Base-by-base conservation (phyloP, 2,329 filamentous ascomycete genomes). In the Dendryphion nanum region DNA sequence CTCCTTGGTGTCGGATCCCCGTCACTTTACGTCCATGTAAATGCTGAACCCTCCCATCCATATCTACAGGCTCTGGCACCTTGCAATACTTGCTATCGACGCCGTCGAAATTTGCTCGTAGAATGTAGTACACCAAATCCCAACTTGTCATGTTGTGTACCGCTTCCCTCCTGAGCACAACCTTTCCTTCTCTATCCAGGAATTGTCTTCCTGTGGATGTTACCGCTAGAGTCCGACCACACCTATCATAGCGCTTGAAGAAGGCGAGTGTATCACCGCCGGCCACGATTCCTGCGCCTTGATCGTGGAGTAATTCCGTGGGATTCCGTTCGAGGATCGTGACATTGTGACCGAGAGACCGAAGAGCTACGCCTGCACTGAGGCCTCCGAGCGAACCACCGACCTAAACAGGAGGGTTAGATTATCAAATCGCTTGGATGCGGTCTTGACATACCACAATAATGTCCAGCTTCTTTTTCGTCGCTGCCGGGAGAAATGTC, bases 111-210 rank as follows among this genome's bases (percentile, higher is more conserved):
- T 61, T 61, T 2, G 56, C 57, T 12, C 60, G 45, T 10, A 63
- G 42, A 16, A 63, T 51, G 30, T 61, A 48, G 35, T 60, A 64
- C 3, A 55, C 50, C n/a, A 62, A 42, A 35, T 61, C 58, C 59
- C 60, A 64, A 39, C 58, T 64, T 17, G 58, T 63, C 59, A 62
- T 64, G 18, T 59, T 60, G 41, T 62, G 59, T n/a, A 47, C 42
- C 47, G 55, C 51, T 13, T 61, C 53, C 36, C 56, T 49, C 23
- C 44, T 44, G 19, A 60, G 51, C 16, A 58, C 50, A 14, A 62
- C 42, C 1, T 57, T 45, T 16, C 58, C 59, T 44, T 56, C 24
- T n/a, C 48, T 51, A 37, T 57, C 33, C 17, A 62, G 34, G 18
- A 61, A 59, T 29, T 61, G 57, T 15, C 59, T 45, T 17, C 51